Conservation (phyloP, 805 yeast species). For the Isabelozyma pseudorhagii region DNA sequence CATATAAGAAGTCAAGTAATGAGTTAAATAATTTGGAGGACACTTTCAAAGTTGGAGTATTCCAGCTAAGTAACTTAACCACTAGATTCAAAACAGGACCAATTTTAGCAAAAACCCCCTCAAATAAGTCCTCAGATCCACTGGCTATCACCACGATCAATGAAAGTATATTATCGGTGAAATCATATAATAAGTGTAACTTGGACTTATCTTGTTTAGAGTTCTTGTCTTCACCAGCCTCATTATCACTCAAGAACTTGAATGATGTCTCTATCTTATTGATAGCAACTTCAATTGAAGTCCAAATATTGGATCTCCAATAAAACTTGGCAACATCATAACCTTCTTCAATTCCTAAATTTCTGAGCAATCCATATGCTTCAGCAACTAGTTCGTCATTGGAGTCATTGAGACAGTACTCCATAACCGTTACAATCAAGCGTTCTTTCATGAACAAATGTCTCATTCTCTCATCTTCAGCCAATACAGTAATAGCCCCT, state of each 20-base stretch:
- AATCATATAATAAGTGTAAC: constrained; percentile 54
- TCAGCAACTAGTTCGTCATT: constrained; percentile 77
- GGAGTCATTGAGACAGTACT: constrained; percentile 61
- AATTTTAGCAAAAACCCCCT: constrained; percentile 45
- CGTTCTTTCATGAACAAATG: constrained; percentile 65
- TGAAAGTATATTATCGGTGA: constrained; percentile 70
- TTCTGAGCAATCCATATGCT: constrained; percentile 76
- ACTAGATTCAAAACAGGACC: constrained; percentile 38
- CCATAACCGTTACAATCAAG: constrained; percentile 60
- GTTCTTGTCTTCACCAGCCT: constrained; percentile 13
- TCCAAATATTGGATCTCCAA: constrained; percentile 80
- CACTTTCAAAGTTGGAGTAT: constrained; percentile 31
- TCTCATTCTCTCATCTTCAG: constrained; percentile 68
- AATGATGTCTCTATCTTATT: constrained; percentile 50
- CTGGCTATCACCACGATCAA: constrained; percentile 64
- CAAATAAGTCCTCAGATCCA: constrained; percentile 50
- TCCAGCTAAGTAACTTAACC: constrained; percentile 32
- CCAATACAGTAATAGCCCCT: constrained; percentile 64
- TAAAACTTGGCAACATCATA: constrained; percentile 71
- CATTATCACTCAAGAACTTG: constrained; percentile 29
- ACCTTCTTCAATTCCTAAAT: constrained; percentile 82
- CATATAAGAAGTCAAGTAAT: constrained; percentile 55
- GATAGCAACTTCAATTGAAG: constrained; percentile 50
- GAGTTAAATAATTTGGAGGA: constrained; percentile 48
- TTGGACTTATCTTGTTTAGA: constrained; percentile 38